Base-by-base conservation (phyloP, 2,329 filamentous ascomycete genomes). In the Ustilaginoidea virens region DNA sequence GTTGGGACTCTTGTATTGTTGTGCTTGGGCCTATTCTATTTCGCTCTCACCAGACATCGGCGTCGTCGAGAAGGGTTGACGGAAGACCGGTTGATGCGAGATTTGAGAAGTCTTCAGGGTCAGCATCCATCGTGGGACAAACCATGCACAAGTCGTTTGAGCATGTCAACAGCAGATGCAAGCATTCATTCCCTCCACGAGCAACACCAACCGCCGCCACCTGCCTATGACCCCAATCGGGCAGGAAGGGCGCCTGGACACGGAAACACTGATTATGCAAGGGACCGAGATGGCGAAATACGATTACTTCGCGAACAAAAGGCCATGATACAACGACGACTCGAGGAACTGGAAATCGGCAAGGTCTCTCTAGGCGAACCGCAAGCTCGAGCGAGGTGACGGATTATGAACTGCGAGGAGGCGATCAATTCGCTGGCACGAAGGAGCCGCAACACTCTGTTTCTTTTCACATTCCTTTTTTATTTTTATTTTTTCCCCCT, bases 321-420 rank as follows among this genome's bases (percentile, higher is more conserved):
- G 28, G 48, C 41, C 8, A 43, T 41, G 10, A 52, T 55, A 15
- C 46, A 52, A 31, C 46, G 46, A 12, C 50, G 51, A 11, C 45
- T 54, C 12, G 44, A 53, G 23, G 44, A 53, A 38, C 32, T 55
- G 28, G 45, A 52, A 32, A 32, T 27, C 13, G 14, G 14, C 5
- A 23, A 32, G 18, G 24, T 13, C n/a, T 14, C 21, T 15, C 19
- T 18, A 32, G 13, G 24, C 9, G 18, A n/a, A 19, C 13, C 8
- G 7, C n/a, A 12, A 12, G n/a, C n/a, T n/a, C n/a, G n/a, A n/a
- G n/a, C n/a, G n/a, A n/a, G n/a, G n/a, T n/a, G n/a, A n/a, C n/a
- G n/a, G n/a, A n/a, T n/a, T n/a, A n/a, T n/a, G n/a, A n/a, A n/a
- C n/a, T n/a, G n/a, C n/a, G n/a, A n/a, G n/a, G n/a, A n/a, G n/a